Conservation (phyloP, 768 basidiomycete species). For the Mycena chlorophos region DNA sequence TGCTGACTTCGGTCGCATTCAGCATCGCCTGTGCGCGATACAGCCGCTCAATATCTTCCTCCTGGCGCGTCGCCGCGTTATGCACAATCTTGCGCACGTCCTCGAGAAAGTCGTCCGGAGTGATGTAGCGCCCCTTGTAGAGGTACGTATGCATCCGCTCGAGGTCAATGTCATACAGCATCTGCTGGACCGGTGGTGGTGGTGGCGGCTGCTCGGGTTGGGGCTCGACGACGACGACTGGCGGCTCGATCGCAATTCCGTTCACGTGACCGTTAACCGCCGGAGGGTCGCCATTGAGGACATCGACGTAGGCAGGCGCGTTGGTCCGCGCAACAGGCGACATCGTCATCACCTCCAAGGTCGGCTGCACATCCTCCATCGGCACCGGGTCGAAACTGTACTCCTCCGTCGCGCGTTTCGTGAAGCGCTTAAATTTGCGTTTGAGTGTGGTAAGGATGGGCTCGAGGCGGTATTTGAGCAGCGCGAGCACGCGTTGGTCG, state of each 20-base stretch:
- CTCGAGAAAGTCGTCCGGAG: slow-evolving; percentile 83
- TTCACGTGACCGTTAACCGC: slow-evolving; percentile 42
- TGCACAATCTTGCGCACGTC: slow-evolving; percentile 81
- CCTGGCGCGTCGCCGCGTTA: slow-evolving; percentile 57
- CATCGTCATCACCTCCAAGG: slow-evolving; percentile 38
- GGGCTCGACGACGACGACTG: slow-evolving; percentile 24
- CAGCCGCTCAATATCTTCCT: slow-evolving; percentile 72
- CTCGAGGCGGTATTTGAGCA: slow-evolving; percentile 89
- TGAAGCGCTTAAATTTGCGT: slow-evolving; percentile 89
- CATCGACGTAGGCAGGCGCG: slow-evolving; percentile 46
- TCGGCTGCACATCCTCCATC: slow-evolving; percentile 29
- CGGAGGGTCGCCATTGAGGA: slow-evolving; percentile 39
- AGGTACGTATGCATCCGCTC: slow-evolving; percentile 87
- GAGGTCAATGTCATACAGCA: slow-evolving; percentile 83
- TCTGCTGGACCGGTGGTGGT: slow-evolving; percentile 37
- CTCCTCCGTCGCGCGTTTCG: slow-evolving; percentile 80
- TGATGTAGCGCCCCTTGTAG: slow-evolving; percentile 83
- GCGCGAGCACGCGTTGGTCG: slow-evolving; percentile 73
- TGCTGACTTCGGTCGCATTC: slow-evolving; percentile 80
- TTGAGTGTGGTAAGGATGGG: slow-evolving; percentile 87
- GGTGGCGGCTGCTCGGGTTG: slow-evolving; percentile 37
- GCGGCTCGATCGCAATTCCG: slow-evolving; percentile 32
- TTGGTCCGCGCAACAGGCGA: slow-evolving; percentile 37
- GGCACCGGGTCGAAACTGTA: slow-evolving; percentile 53
- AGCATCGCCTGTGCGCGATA: slow-evolving; percentile 88